These are phyloP conservation scores for Camellia lanceoleosa DNA, from an alignment of 148 eudicot genomes.

Conservation along the genomic window DNA sequence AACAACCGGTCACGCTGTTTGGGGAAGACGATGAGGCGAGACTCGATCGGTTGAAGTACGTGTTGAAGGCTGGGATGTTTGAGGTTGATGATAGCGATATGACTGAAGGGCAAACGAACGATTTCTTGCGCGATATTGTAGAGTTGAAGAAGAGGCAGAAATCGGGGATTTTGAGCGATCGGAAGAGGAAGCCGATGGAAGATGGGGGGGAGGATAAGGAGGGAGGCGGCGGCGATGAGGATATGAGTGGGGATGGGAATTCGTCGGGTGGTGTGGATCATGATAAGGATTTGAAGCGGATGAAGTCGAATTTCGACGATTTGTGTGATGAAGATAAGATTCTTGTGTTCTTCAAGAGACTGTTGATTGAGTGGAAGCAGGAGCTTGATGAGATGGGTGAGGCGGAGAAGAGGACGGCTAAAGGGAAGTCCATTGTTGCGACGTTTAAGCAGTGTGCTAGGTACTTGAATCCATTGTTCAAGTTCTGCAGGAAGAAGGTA, in stretches of 20 bases:
- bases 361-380: conserved; percentile 92
- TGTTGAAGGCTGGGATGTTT: conserved; percentile 72
- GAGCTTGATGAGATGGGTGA: conserved; percentile 73
- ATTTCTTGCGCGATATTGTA: conserved; percentile 82
- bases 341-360: conserved; percentile 82
- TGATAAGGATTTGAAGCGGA: conserved; percentile 80
- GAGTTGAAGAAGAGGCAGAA: conserved; percentile 90
- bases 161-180: conserved; percentile 60
- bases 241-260: conserved; percentile 66
- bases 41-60: conserved; percentile 66
- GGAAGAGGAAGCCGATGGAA: conserved; percentile 67
- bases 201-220: conserved; percentile 67
- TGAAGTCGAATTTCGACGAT: conserved; percentile 78
- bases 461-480: conserved; percentile 79
- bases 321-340: conserved; percentile 93
- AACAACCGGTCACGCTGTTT: conserved; percentile 80
- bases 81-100: conserved; percentile 88
- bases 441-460: conserved; percentile 96
- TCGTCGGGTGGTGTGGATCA: conserved; percentile 67
- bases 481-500: conserved; percentile 91
- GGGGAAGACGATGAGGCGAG: conserved; percentile 85
- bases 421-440: conserved; percentile 87
- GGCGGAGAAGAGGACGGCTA: conserved; percentile 70
- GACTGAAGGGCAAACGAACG: conserved; percentile 95
- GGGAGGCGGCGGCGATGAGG: conserved; percentile 71